A percentile compares a stretch with the other conserved stretches of the same genome.
Conservation (phyloP, 768 basidiomycete genomes). For the Wakefieldia striispora region DNA sequence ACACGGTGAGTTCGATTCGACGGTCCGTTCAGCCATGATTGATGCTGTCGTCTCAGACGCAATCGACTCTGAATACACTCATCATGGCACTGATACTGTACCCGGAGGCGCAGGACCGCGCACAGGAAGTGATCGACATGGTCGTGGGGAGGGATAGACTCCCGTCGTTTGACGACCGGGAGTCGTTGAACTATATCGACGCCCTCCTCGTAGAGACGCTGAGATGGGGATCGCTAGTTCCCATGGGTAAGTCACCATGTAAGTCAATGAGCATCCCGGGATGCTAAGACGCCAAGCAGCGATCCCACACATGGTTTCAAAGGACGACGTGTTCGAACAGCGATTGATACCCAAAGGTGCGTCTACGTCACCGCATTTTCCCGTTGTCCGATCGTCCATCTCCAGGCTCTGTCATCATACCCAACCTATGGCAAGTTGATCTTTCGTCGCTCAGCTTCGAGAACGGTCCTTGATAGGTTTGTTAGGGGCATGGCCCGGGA, state of each 20-base stretch:
- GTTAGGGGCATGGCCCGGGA: constrained; percentile 25
- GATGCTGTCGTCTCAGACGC: constrained; percentile 11
- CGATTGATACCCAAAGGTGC: constrained; percentile 53
- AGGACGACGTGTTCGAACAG: constrained; percentile 41
- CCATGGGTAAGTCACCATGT: constrained; percentile 15
- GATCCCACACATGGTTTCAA: constrained; percentile 30
- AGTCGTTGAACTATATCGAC: constrained; percentile 19
- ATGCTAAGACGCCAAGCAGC: constrained; percentile 11
- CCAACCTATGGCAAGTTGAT: constrained; percentile 18
- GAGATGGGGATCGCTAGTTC: constrained; percentile 23
- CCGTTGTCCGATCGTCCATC: background rate
- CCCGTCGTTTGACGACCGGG: constrained; percentile 15
- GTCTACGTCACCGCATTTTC: background rate
- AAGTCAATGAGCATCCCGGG: background rate
- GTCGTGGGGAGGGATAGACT: constrained; percentile 19
- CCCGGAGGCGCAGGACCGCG: constrained; percentile 23
- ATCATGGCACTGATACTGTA: constrained; percentile 20
- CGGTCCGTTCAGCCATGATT: background rate
- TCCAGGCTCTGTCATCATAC: constrained; percentile 21
- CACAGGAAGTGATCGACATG: constrained; percentile 16
- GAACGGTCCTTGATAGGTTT: background rate
- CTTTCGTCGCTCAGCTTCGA: background rate
- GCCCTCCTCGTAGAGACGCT: constrained; percentile 21
- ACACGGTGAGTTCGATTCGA: constrained; percentile 9
- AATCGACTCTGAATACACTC: constrained; percentile 11